Evolutionary conservation across 495 filamentous ascomycete species (phyloP), one percentile per base, ranked within the genome.

Genomic region (Penicillium antarcticum): DNA sequence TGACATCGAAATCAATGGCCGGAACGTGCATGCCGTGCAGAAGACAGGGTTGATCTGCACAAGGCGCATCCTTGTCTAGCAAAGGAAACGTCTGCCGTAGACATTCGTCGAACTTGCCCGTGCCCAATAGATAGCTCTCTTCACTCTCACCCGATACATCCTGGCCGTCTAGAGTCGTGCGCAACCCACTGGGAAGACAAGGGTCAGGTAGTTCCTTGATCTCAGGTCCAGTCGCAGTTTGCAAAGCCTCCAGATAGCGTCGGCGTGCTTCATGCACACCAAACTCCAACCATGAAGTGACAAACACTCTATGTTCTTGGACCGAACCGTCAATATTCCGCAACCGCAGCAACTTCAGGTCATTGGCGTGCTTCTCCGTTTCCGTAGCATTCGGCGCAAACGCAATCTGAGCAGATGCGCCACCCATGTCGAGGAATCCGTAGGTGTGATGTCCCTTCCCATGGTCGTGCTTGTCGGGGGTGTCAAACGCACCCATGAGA

Each of bases 381-480:
- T 97, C 94, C 0, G 94, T 99, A 11, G 80, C 70, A 66, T 99
- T 99, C 0, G 94, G 94, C 9, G 92, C 91, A 66, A 99, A 99
- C 5, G 94, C 94, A 58, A 99, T 97, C 66, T 97, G 94, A 16
- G 94, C 91, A 0, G 92, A 97, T 14, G 94, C 94, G 14, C 94
- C 94, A 21, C 94, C 94, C 94, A 99, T 97, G 66, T 99, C 94
- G 45, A 99, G 69, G 65, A 99, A 99, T 0, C 94, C 94, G 66
- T 97, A 99, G 0, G 94, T 99, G 60, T 94, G 88, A 58, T 97
- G 94, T 19, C 82, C 87, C 60, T 96, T 91, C 14, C 91, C 91
- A 61, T 88, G 84, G 44, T 76, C 73, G 57, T 95, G 89, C 19
- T 80, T 71, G 21, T 82, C 75, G 0, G 91, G 87, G n/a, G 79